Conservation (phyloP, 352 stramenopile genomes). For the Saprolegnia diclina region DNA sequence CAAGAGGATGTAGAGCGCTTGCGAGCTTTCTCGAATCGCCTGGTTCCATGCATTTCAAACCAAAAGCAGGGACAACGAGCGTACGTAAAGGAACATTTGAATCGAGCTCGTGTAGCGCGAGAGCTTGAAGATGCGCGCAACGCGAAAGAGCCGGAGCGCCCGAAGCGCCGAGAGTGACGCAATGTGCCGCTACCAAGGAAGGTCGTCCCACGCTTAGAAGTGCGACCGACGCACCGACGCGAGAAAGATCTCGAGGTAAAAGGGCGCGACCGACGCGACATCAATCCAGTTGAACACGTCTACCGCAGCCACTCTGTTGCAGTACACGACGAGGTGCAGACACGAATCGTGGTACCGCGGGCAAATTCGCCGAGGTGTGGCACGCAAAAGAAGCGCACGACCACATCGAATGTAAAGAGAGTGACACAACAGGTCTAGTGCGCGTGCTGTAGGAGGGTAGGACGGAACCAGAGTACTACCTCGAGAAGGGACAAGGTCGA, state of each 20-base stretch:
- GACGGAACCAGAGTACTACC: too few relatives aligned
- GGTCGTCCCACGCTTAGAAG: not conserved
- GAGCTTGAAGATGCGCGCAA: conserved; percentile 36
- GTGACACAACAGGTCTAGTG: not conserved
- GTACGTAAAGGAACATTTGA: conserved; percentile 25
- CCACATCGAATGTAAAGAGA: not conserved
- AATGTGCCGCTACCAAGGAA: not conserved
- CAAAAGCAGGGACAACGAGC: too few relatives aligned
- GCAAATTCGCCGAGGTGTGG: not conserved
- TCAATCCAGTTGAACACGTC: conserved; percentile 34
- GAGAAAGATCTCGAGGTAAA: conserved; percentile 30
- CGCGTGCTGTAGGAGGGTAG: too few relatives aligned
- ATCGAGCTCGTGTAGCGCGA: conserved; percentile 29
- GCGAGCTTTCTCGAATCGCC: not conserved
- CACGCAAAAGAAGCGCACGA: not conserved
- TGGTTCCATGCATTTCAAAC: too few relatives aligned
- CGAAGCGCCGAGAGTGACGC: conserved; percentile 26
- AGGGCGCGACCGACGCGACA: conserved; percentile 35
- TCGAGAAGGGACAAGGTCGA: too few relatives aligned
- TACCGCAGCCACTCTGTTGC: too few relatives aligned
- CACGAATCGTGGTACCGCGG: not conserved
- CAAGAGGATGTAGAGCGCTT: conserved; percentile 29
- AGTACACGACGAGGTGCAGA: too few relatives aligned
- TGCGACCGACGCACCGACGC: not conserved
- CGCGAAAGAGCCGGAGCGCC: conserved; percentile 31